These are phyloP conservation scores for Rubia peregrina DNA, from an alignment of 305 asterid genomes.

Conservation along the genomic window DNA sequence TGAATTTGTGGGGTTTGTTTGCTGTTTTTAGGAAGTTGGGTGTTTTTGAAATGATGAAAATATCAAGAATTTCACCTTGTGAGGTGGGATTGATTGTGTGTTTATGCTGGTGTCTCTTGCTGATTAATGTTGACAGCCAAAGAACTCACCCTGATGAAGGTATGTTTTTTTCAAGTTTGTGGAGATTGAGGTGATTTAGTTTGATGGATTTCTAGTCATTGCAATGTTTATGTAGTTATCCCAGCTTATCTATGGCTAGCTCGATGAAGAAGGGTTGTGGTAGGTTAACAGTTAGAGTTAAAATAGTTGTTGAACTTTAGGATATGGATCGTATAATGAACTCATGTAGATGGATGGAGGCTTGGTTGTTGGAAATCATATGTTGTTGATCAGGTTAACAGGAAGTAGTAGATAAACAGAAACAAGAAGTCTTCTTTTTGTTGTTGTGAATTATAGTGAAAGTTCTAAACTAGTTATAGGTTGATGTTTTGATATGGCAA, in stretches of 20 bases:
- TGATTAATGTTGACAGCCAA: conserved; percentile 39
- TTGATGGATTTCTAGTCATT: not conserved
- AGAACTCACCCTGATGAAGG: conserved; percentile 65
- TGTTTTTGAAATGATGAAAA: conserved; percentile 20
- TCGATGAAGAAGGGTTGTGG: not conserved
- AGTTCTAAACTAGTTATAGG: not conserved
- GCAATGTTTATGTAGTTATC: not conserved
- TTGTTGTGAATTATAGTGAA: not conserved
- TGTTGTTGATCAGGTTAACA: not conserved
- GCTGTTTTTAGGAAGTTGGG: conserved; percentile 14
- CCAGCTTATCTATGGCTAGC: not conserved
- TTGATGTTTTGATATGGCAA: not conserved
- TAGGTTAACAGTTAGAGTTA: not conserved
- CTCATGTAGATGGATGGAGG: not conserved
- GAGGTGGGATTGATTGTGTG: conserved; percentile 38
- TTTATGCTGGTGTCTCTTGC: conserved; percentile 51
- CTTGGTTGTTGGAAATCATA: not conserved
- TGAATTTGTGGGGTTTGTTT: conserved; percentile 5
- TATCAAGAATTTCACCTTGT: conserved; percentile 23
- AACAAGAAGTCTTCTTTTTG: not conserved
- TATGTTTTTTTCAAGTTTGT: conserved; percentile 13
- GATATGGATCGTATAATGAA: not conserved
- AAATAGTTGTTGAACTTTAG: not conserved
- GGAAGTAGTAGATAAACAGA: not conserved
- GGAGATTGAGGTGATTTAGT: not conserved